Evolutionary conservation across 352 stramenopile species (phyloP), one percentile per base, ranked within the genome.

Genomic region (Phytophthora boehmeriae): DNA sequence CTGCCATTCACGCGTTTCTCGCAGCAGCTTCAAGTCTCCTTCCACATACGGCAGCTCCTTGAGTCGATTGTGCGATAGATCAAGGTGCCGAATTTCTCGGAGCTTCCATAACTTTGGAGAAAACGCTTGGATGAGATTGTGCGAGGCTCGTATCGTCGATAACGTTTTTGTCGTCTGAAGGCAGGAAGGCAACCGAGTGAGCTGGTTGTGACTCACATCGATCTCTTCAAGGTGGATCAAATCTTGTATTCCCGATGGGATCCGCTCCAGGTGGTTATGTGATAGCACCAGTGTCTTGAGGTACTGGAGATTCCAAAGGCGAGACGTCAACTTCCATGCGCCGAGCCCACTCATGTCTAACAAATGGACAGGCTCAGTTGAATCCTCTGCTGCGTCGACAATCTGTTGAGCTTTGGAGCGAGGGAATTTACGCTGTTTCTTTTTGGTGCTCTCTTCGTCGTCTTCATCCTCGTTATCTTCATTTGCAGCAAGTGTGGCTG

Each of bases 221-320:
- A 92, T 53, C 38, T 78, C 56, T 49, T 86, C 56, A 10, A 93
- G 63, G 23, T 68, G 54, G 17, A 76, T 66, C 36, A 93, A 67
- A 32, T 93, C 84, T 50, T 93, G 84, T 20, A 93, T 78, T 0
- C 78, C 82, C 1, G 84, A 91, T n/a, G 84, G 80, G 39, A 93
- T 74, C 2, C 82, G 80, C 8, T 52, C 42, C 16, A 93, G 68
- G 36, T 71, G 56, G 45, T 93, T 93, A 52, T 77, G 59, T 0
- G 66, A 71, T 2, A 93, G 58, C 5, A 74, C 57, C 8, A 93
- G 67, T 6, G 43, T 68, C 16, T 59, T 56, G 8, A 93, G 47
- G 28, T 63, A 55, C 49, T 71, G 59, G n/a, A 93, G 52, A 47
- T 89, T 90, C 84, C 84, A 93, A 25, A 93, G 80, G 1, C 81